These are phyloP conservation scores for Juglanconis juglandina DNA, from an alignment of 2,329 filamentous ascomycete species.

Conservation along the genomic window DNA sequence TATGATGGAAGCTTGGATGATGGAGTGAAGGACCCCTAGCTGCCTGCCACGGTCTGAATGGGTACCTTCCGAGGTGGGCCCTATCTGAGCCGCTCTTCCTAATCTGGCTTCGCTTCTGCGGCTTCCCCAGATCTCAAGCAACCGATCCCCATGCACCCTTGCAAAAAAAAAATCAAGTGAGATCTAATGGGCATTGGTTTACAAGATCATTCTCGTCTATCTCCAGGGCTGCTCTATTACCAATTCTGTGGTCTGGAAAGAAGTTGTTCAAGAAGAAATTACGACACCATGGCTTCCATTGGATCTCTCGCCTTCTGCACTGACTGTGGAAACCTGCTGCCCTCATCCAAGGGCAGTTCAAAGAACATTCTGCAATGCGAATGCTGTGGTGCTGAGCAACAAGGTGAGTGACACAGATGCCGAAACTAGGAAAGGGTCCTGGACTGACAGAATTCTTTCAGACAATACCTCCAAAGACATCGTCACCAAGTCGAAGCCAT, in stretches of 20 bases:
- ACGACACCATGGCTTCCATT: conserved; percentile 70
- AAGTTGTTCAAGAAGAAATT: not conserved
- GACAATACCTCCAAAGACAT: conserved; percentile 75
- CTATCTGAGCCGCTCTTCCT: not conserved
- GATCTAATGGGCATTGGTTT: not conserved
- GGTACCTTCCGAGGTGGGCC: conserved; percentile 1
- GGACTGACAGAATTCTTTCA: conserved; percentile 28
- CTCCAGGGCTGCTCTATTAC: not conserved
- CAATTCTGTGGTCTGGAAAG: not conserved
- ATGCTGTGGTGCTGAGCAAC: conserved; percentile 80
- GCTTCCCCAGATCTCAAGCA: conserved; percentile 3
- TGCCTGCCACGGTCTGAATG: conserved; percentile 4
- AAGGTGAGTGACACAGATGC: conserved; percentile 55
- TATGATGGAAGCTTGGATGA: conserved; percentile 4
- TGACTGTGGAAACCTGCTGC: conserved; percentile 86
- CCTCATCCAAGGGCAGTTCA: conserved; percentile 71
- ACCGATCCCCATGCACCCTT: not conserved
- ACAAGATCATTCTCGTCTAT: not conserved
- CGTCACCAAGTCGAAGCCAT: conserved; percentile 79
- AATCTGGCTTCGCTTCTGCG: conserved; percentile 6
- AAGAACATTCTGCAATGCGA: conserved; percentile 78
- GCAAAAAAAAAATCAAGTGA: conserved; percentile 6
- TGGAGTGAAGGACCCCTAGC: conserved; percentile 10
- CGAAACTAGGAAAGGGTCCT: not conserved
- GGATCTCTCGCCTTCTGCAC: conserved; percentile 90